Evolutionary conservation across 768 basidiomycete species (phyloP).

Genomic region (Hortiboletus campestris): DNA sequence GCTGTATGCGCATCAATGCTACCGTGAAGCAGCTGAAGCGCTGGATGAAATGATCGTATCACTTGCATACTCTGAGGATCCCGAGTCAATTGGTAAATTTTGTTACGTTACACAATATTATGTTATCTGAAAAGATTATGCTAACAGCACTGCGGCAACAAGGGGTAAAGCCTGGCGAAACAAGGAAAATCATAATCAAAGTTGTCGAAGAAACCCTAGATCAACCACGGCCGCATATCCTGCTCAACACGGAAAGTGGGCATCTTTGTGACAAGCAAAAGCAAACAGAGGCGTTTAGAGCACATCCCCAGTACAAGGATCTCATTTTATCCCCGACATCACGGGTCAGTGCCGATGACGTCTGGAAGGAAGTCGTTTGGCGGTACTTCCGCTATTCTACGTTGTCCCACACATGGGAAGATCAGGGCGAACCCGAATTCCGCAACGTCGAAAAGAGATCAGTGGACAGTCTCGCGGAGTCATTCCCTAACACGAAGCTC

Average conservation of each 20-base stretch:
- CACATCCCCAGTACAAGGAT: slow-evolving; percentile 8
- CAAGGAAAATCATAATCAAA: not conserved
- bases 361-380: not conserved
- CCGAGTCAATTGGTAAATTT: slow-evolving; percentile 1
- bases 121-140: not conserved
- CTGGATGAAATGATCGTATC: slow-evolving; percentile 1
- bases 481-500: slow-evolving; percentile 4
- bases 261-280: slow-evolving; percentile 11
- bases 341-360: not conserved
- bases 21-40: slow-evolving; percentile 16
- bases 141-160: slow-evolving; percentile 6
- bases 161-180: slow-evolving; percentile 4
- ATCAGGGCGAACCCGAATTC: slow-evolving; percentile 3
- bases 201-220: not conserved
- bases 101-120: not conserved
- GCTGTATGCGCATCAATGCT: not conserved
- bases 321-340: slow-evolving; percentile 10
- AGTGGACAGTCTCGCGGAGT: slow-evolving; percentile 3
- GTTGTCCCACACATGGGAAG: slow-evolving; percentile 25
- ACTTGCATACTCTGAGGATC: slow-evolving; percentile 1
- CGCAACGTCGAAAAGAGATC: not conserved
- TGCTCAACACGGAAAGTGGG: slow-evolving; percentile 17
- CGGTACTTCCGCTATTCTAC: slow-evolving; percentile 18
- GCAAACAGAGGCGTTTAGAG: slow-evolving; percentile 10
- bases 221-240: slow-evolving; percentile 5